A percentile compares a stretch with the other conserved stretches of the same genome.
phyloP scores from a whole-genome alignment of 169 alveolate genomes.

The Ichthyophthirius multifiliis region DNA sequence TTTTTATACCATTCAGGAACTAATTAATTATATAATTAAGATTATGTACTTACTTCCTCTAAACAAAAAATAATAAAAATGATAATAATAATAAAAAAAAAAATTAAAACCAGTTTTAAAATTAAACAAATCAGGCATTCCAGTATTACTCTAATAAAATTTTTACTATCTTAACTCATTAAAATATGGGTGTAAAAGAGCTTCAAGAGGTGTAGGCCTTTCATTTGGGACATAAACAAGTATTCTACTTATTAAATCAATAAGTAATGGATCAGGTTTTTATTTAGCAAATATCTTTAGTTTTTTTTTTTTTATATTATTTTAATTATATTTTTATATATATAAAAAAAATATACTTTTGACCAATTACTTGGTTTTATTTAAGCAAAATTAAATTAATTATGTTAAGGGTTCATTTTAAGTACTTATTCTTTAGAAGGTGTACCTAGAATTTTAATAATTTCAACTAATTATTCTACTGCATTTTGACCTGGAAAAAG shows the following conservation, averaged over 20 bases:
- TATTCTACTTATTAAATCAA: constrained; percentile 59
- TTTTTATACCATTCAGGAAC: constrained; percentile 23
- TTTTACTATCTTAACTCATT: constrained; percentile 67
- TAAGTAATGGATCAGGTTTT: constrained; percentile 59
- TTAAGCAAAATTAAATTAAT: constrained; percentile 67
- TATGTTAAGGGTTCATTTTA: constrained; percentile 70
- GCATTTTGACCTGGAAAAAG: constrained; percentile 61
- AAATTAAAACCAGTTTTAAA: constrained; percentile 42
- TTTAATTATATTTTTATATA: background rate
- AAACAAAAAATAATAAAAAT: background rate
- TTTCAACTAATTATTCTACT: constrained; percentile 63
- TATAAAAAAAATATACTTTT: constrained; percentile 31
- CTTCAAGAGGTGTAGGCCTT: constrained; percentile 66
- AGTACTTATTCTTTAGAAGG: constrained; percentile 72
- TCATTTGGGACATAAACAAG: constrained; percentile 67
- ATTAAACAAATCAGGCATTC: constrained; percentile 65
- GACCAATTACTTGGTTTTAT: constrained; percentile 73
- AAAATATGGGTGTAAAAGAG: constrained; percentile 69
- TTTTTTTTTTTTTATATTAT: background rate
- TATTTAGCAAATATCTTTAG: constrained; percentile 37
- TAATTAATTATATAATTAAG: background rate
- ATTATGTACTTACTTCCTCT: constrained; percentile 16
- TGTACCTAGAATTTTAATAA: constrained; percentile 70
- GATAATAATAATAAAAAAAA: background rate
- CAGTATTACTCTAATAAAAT: constrained; percentile 53